Conservation (phyloP, 768 basidiomycete species). For the Tubosaeta sp. region DNA sequence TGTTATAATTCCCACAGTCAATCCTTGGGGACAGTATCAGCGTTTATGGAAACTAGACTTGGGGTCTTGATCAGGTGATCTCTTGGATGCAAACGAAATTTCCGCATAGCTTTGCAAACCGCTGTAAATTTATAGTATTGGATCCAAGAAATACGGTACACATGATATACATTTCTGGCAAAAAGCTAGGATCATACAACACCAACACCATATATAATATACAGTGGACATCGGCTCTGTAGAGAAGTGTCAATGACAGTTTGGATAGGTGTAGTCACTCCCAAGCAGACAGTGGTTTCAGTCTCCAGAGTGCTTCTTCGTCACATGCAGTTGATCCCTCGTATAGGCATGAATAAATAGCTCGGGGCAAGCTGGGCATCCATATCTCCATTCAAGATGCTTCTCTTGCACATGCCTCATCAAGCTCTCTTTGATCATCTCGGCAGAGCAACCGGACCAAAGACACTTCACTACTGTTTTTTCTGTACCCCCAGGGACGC, state of each 20-base stretch:
- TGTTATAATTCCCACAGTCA: no score
- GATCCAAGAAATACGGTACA: no score
- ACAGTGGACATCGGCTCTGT: neutral
- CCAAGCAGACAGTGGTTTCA: neutral
- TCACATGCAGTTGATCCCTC: slow-evolving; percentile 9
- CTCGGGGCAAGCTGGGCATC: slow-evolving; percentile 17
- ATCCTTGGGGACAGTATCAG: no score
- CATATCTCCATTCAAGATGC: slow-evolving; percentile 16
- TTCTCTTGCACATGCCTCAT: slow-evolving; percentile 24
- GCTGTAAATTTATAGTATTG: no score
- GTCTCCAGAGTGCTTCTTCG: slow-evolving; percentile 6
- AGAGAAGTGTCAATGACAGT: neutral
- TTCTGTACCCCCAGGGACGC: slow-evolving; percentile 19
- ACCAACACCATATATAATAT: no score
- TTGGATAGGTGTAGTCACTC: neutral
- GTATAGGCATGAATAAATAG: slow-evolving; percentile 25
- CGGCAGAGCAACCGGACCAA: slow-evolving; percentile 18
- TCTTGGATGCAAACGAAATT: no score
- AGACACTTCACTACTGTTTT: slow-evolving; percentile 1
- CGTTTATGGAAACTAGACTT: no score
- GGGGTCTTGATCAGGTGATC: no score
- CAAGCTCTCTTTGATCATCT: slow-evolving; percentile 28
- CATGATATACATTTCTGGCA: no score
- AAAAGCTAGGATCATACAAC: no score
- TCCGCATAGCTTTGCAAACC: no score